Percentiles rank a stretch among this genome's conserved stretches.
Evolutionary conservation across 2,329 filamentous ascomycete species (phyloP).

Genomic region (Penicillium sp.): DNA sequence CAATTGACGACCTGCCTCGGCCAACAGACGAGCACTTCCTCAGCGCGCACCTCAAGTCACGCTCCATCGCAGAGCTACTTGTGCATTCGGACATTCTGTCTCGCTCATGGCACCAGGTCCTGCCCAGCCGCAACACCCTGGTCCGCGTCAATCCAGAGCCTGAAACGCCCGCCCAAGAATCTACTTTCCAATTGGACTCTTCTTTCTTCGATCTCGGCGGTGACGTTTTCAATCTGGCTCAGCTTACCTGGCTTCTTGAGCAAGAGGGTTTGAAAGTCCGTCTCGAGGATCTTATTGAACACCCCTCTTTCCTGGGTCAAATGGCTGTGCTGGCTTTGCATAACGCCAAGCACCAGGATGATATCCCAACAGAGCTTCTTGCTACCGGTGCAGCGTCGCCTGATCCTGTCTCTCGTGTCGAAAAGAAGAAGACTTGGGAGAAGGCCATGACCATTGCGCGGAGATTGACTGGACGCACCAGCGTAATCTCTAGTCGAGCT

Average conservation of each 20-base stretch:
- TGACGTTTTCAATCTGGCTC: slow-evolving; percentile 43
- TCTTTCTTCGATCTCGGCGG: slow-evolving; percentile 45
- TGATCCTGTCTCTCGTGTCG: slow-evolving; percentile 7
- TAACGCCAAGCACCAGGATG: slow-evolving; percentile 25
- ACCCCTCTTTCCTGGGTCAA: slow-evolving; percentile 43
- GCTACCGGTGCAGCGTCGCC: slow-evolving; percentile 14
- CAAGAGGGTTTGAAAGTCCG: slow-evolving; percentile 41
- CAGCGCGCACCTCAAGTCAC: slow-evolving; percentile 36
- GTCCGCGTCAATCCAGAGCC: slow-evolving; percentile 11
- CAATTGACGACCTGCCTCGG: slow-evolving; percentile 27
- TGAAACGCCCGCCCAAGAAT: slow-evolving; percentile 16
- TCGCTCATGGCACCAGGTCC: slow-evolving; percentile 41
- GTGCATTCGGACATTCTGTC: slow-evolving; percentile 41
- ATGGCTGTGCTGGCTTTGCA: slow-evolving; percentile 37
- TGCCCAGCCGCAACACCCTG: slow-evolving; percentile 18
- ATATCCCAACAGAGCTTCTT: slow-evolving; percentile 8
- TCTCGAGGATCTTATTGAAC: slow-evolving; percentile 42
- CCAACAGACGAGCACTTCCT: slow-evolving; percentile 33
- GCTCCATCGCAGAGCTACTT: slow-evolving; percentile 39
- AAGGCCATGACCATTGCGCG: slow-evolving; percentile 31
- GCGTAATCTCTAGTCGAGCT: slow-evolving; percentile 18
- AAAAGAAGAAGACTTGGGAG: slow-evolving; percentile 27
- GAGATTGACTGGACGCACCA: slow-evolving; percentile 27
- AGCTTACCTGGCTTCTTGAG: slow-evolving; percentile 42
- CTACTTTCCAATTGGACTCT: slow-evolving; percentile 37